Evolutionary conservation across 2,329 filamentous ascomycete species (phyloP), one percentile per base, ranked within the genome.

Genomic region (Alternaria sp.): DNA sequence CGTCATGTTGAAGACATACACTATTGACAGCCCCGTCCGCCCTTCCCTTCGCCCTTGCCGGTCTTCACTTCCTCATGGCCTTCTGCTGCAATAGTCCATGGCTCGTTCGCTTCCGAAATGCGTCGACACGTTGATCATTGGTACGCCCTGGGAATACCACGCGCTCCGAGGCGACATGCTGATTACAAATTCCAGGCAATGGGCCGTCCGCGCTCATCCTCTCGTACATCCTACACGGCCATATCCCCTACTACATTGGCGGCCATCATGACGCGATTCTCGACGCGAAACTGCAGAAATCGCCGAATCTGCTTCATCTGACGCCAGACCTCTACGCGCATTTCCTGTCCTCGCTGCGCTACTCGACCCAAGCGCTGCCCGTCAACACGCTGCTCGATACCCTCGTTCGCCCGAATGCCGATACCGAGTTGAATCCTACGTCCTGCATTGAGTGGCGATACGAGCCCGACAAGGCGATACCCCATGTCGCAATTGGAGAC

Each of bases 181-280:
- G 64, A 77, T 71, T 67, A 70, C 71, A 71, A 55, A 62, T 62
- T 10, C 23, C 67, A 88, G 87, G 87, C 72, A 88, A 88, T 73
- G 87, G 87, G 59, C 87, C 87, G 49, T 87, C 87, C 54, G 85
- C 87, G 55, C 82, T 89, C 78, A 86, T 89, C 68, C 81, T 89
- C 36, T 88, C 86, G 49, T 89, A 87, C 74, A 87, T 89, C 46
- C 83, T 89, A 26, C 87, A 89, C 76, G 87, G 87, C 40, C 82
- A 89, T 70, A 80, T 88, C 57, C 87, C 87, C 6, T 84, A 83
- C 71, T 89, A 89, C 69, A 77, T 82, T 40, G 77, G 82, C 57
- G 83, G 83, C 36, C 87, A 89, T 76, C 85, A 87, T 36, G 87
- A 89, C 74, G 77, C 81, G 28, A 79, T 89, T 19, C 81, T 89